Evolutionary conservation across 805 yeast species (phyloP), one percentile per base, ranked within the genome.

Genomic region (Starmerella ratchasimensis): DNA sequence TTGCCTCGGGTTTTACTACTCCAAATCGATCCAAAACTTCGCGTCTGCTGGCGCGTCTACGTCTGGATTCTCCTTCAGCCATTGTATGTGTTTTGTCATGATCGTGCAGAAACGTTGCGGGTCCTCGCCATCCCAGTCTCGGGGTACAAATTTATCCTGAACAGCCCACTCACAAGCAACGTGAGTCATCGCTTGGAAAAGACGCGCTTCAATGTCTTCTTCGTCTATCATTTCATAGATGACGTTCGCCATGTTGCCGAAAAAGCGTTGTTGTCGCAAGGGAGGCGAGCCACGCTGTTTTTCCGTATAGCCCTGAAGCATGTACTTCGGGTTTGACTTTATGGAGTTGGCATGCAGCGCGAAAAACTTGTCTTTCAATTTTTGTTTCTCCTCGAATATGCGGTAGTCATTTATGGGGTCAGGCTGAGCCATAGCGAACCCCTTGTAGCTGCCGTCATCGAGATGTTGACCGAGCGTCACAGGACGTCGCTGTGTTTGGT

Each of bases 351-450:
- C 41, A 28, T 49, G 53, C 32, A 49, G 22, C 11, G 47, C 45
- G 13, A 41, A 31, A 35, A 40, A 41, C 29, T 18, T 25, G 30
- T 37, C 40, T 17, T 10, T 7, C 7, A 23, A 18, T 11, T 34
- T 39, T 17, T 25, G 13, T 9, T 27, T 31, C 28, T 30, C 19
- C 32, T 47, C 47, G 17, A 22, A 8, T 9, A 34, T 32, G 14
- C 22, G 37, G 38, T 61, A 72, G 55, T 80, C 93, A 31, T 67
- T 68, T n/a, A 65, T 55, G 3, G 86, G 82, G 51, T 77, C 73
- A 43, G 63, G 71, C 55, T 81, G 93, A 4, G 78, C 76, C 83
- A 80, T 80, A 13, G 50, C 46, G 34, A 23, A 41, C n/a, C 53
- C 53, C 28, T 40, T 34, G 43, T 16, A 49, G 15, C 28, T 35